Evolutionary conservation across 73 alveolate genomes (phyloP).

Genomic region (Urostyla sp.): DNA sequence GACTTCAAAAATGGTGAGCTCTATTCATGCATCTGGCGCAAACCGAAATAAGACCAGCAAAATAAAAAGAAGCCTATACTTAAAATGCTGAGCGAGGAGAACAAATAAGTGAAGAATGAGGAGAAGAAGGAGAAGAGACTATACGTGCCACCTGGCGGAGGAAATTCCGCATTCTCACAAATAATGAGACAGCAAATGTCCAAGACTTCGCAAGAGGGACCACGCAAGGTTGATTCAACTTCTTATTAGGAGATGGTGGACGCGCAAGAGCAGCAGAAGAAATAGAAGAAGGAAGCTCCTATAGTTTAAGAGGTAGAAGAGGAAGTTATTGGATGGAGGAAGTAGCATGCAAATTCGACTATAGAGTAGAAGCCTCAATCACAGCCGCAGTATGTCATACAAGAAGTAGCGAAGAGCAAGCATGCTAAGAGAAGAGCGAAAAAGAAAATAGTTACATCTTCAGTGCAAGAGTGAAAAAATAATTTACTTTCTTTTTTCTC

Average conservation of each 20-base stretch:
- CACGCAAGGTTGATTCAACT: conserved; percentile 9
- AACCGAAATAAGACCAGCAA: conserved; percentile 18
- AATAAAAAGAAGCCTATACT: background rate
- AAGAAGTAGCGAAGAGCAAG: conserved; percentile 10
- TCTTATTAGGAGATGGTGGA: conserved; percentile 25
- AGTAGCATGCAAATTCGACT: background rate
- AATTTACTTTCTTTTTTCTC: too few species aligned
- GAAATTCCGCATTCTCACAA: conserved; percentile 3
- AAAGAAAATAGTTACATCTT: too few species aligned
- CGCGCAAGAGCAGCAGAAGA: background rate
- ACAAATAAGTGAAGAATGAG: conserved; percentile 3
- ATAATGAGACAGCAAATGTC: conserved; percentile 44
- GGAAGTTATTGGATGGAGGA: conserved; percentile 49
- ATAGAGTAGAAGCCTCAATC: background rate
- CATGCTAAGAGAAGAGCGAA: conserved; percentile 49
- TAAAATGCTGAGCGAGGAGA: background rate
- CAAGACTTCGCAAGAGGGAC: conserved; percentile 23
- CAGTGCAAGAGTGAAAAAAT: too few species aligned
- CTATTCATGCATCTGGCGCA: conserved; percentile 8
- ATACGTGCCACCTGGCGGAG: conserved; percentile 11
- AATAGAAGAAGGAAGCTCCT: conserved; percentile 1
- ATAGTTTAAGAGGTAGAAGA: background rate
- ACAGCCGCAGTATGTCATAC: background rate
- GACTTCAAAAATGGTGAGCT: conserved; percentile 9
- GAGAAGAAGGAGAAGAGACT: conserved; percentile 1